Percentiles rank a stretch among this genome's conserved stretches.
Conservation (phyloP, 768 basidiomycete genomes). For the Tremella fuciformis region DNA sequence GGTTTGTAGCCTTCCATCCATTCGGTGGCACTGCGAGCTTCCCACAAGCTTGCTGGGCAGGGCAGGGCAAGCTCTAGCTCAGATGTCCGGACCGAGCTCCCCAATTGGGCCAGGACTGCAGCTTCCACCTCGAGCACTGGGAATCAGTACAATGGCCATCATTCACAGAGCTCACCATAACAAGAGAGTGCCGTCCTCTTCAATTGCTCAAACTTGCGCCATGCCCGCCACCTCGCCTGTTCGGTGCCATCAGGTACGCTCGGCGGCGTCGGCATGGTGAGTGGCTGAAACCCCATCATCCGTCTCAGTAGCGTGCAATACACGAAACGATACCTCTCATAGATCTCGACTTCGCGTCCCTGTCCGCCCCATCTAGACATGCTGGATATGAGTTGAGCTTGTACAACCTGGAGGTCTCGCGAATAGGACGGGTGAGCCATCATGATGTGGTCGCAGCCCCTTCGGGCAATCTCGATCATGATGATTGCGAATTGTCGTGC, state of each 20-base stretch:
- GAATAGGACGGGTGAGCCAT: slow-evolving; percentile 1
- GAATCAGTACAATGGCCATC: neutral
- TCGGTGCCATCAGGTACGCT: neutral
- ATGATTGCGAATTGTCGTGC: slow-evolving; percentile 7
- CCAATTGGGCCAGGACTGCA: neutral
- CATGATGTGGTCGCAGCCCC: slow-evolving; percentile 4
- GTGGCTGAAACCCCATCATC: slow-evolving; percentile 4
- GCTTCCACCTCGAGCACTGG: neutral
- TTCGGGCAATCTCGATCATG: slow-evolving; percentile 6
- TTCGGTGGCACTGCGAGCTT: neutral
- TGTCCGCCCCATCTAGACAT: slow-evolving; percentile 6
- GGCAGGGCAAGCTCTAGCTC: slow-evolving; percentile 2
- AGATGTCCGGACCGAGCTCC: neutral
- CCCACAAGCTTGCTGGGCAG: slow-evolving; percentile 1
- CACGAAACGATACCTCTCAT: slow-evolving; percentile 6
- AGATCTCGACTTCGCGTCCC: slow-evolving; percentile 1
- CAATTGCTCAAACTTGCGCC: neutral
- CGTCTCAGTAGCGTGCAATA: slow-evolving; percentile 1
- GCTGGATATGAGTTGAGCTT: slow-evolving; percentile 1
- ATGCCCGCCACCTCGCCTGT: neutral
- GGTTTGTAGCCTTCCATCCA: neutral
- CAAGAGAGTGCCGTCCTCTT: slow-evolving; percentile 3
- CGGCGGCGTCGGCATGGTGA: slow-evolving; percentile 4
- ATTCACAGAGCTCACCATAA: neutral
- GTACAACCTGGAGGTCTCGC: neutral